A percentile compares a stretch with the other conserved stretches of the same genome.
phyloP scores from a whole-genome alignment of 225 moss, liverwort and hornwort species.

The Ulota crispa region DNA sequence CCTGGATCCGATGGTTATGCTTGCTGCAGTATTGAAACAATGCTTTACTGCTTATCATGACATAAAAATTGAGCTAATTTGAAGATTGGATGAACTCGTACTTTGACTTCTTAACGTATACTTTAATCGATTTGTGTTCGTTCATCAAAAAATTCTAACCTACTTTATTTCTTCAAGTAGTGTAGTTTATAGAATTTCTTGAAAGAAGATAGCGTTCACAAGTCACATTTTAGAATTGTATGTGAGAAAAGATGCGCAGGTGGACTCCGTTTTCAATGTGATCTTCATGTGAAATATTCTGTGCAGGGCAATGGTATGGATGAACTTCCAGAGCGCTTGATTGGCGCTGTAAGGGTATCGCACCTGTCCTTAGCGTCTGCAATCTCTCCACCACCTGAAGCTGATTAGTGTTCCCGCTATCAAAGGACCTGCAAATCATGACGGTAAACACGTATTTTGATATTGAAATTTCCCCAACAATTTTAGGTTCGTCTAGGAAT shows the following conservation, averaged over 20 bases:
- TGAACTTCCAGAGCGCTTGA: conserved; percentile 80
- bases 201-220: not conserved
- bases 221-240: not conserved
- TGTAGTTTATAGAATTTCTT: too few species aligned
- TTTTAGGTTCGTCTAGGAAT: not conserved
- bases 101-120: not conserved
- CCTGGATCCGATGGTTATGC: not conserved
- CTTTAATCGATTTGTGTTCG: not conserved
- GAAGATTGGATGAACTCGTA: not conserved
- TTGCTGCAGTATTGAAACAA: not conserved
- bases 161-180: not conserved
- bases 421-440: not conserved
- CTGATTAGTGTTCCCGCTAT: conserved; percentile 18
- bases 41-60: not conserved
- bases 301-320: conserved; percentile 74
- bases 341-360: conserved; percentile 83
- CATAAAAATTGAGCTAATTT: not conserved
- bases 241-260: not conserved
- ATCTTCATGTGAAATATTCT: not conserved
- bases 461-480: not conserved
- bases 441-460: not conserved
- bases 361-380: conserved; percentile 72
- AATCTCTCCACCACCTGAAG: conserved; percentile 35
- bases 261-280: not conserved
- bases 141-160: not conserved